Evolutionary conservation across 345 rosid genomes (phyloP).

Genomic region (Punica granatum): DNA sequence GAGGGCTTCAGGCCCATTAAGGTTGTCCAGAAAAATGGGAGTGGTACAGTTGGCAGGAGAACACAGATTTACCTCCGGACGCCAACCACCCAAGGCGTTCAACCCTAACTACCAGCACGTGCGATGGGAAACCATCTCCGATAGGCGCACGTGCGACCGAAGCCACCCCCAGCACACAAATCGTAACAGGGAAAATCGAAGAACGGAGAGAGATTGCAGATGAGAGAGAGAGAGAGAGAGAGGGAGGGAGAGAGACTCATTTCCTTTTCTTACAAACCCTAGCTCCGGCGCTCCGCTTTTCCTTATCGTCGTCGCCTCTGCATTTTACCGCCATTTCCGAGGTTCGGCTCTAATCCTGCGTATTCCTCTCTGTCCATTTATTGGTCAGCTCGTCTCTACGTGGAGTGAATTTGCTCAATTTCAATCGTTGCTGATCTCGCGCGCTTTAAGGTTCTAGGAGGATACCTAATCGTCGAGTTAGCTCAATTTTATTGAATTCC

Average conservation of each 20-base stretch:
- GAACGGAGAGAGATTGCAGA: not conserved
- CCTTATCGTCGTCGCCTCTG: not conserved
- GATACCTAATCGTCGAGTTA: not conserved
- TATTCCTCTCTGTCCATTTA: not conserved
- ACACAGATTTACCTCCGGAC: not conserved
- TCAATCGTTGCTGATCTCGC: not conserved
- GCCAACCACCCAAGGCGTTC: conserved; percentile 4
- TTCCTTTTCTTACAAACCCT: conserved; percentile 7
- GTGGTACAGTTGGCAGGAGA: not conserved
- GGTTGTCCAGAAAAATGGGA: not conserved
- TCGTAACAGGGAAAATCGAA: not conserved
- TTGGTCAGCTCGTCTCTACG: not conserved
- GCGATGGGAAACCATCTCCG: conserved; percentile 11
- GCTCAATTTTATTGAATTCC: conserved; percentile 1
- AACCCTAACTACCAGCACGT: conserved; percentile 27
- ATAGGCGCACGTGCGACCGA: conserved; percentile 22
- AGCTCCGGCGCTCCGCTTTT: conserved; percentile 1
- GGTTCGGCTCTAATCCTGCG: not conserved
- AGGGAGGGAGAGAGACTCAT: not conserved
- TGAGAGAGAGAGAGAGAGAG: not conserved
- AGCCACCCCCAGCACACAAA: conserved; percentile 13
- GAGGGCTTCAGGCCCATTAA: not conserved
- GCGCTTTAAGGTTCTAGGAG: not conserved
- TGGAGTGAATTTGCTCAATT: not conserved
- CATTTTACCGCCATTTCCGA: conserved; percentile 2